Percentiles rank a stretch among this genome's conserved stretches.
Conservation (phyloP, 1,139 yeast genomes). For the Blastobotrys buckinghamii region DNA sequence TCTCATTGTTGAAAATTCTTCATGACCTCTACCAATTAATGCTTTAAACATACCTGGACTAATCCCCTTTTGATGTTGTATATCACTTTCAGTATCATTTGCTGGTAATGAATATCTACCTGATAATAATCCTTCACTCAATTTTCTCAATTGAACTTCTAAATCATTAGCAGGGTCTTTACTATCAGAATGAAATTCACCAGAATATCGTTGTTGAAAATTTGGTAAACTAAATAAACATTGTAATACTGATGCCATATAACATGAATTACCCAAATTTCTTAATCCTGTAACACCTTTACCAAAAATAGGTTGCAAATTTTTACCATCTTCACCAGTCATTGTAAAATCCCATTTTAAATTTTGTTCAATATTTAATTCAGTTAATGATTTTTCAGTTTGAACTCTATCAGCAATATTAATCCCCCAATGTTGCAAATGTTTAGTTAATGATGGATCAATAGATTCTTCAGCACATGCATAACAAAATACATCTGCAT, state of each 20-base stretch:
- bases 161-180: conserved; percentile 61
- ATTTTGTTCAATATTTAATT: conserved; percentile 87
- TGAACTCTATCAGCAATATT: conserved; percentile 52
- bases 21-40: conserved; percentile 69
- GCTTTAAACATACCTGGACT: conserved; percentile 71
- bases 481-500: conserved; percentile 81
- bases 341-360: conserved; percentile 87
- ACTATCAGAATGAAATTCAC: conserved; percentile 15
- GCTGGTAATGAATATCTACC: conserved; percentile 63
- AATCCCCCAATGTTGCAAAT: conserved; percentile 60
- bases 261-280: conserved; percentile 91
- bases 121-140: conserved; percentile 72
- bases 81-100: conserved; percentile 20
- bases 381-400: conserved; percentile 83
- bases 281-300: conserved; percentile 71
- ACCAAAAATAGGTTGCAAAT: conserved; percentile 60
- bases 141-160: conserved; percentile 63
- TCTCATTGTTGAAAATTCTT: conserved; percentile 76
- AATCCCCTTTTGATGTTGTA: conserved; percentile 64
- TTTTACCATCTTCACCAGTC: conserved; percentile 66
- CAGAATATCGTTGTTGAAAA: conserved; percentile 31
- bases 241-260: conserved; percentile 77
- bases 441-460: conserved; percentile 53
- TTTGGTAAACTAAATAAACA: conserved; percentile 47
- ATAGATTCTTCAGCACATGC: conserved; percentile 81